phyloP scores from a whole-genome alignment of 805 yeast species.

The Hanseniaspora lindneri region DNA sequence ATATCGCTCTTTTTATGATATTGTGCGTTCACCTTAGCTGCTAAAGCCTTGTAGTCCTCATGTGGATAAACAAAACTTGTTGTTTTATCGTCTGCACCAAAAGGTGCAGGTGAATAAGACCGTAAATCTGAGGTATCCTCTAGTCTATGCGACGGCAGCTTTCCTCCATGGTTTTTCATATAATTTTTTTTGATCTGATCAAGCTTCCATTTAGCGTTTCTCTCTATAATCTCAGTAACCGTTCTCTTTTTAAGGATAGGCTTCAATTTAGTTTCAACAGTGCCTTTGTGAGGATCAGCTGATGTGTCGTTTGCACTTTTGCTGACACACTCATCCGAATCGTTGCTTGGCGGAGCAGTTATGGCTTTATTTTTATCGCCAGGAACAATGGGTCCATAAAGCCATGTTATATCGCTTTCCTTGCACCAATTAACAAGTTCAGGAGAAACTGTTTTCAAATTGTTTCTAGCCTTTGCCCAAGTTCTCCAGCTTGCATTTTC shows the following conservation, averaged over 20 bases:
- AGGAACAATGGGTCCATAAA: conserved; percentile 67
- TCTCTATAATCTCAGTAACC: conserved; percentile 56
- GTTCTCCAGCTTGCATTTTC: conserved; percentile 96
- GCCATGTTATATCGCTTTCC: conserved; percentile 95
- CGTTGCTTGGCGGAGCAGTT: conserved; percentile 17
- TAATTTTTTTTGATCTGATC: conserved; percentile 56
- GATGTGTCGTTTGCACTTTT: conserved; percentile 17
- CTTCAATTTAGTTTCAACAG: conserved; percentile 38
- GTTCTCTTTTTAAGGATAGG: conserved; percentile 83
- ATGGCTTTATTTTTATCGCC: conserved; percentile 17
- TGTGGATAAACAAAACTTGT: conserved; percentile 19
- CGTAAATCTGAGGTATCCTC: conserved; percentile 21
- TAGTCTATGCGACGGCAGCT: conserved; percentile 20
- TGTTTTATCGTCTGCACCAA: neutral
- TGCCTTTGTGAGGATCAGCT: too few species aligned
- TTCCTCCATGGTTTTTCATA: conserved; percentile 74
- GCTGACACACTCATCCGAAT: conserved; percentile 17
- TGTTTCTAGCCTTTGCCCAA: conserved; percentile 84
- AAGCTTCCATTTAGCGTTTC: conserved; percentile 30
- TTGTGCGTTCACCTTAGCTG: conserved; percentile 31
- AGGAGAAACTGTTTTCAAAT: conserved; percentile 73
- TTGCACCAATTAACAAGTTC: conserved; percentile 91
- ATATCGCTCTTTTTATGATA: conserved; percentile 18
- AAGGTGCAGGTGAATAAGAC: conserved; percentile 22
- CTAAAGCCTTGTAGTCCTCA: conserved; percentile 29